Evolutionary conservation across 2,329 filamentous ascomycete species (phyloP).

Genomic region (Harringtonia lauricola): DNA sequence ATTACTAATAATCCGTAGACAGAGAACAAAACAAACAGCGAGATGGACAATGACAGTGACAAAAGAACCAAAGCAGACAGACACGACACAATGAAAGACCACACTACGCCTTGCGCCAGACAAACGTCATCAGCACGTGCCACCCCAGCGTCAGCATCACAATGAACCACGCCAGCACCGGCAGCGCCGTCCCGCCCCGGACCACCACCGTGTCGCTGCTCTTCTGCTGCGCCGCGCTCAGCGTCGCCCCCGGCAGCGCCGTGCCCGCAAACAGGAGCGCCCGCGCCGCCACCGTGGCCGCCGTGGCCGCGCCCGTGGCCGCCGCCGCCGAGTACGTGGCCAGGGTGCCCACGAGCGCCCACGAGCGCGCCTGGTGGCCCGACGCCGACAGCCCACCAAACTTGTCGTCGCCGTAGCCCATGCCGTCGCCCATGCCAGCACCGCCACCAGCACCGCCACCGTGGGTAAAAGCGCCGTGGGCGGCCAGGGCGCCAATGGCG

Average conservation of each 20-base stretch:
- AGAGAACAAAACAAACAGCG: too few relatives aligned
- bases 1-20: too few relatives aligned
- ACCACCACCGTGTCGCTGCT: slow-evolving; percentile 1
- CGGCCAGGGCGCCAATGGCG: slow-evolving; percentile 6
- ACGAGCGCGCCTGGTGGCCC: slow-evolving; percentile 1
- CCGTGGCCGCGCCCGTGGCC: slow-evolving; percentile 8
- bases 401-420: neutral
- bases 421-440: neutral
- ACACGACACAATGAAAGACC: neutral
- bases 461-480: neutral
- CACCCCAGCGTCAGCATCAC: slow-evolving; percentile 11
- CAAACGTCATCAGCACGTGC: slow-evolving; percentile 9
- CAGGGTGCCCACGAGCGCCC: slow-evolving; percentile 5
- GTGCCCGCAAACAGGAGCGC: slow-evolving; percentile 12
- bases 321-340: slow-evolving; percentile 8
- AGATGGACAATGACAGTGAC: neutral
- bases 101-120: slow-evolving; percentile 4
- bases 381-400: neutral
- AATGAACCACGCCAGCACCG: slow-evolving; percentile 13
- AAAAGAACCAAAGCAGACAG: neutral
- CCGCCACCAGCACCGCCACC: neutral
- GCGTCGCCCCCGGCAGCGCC: slow-evolving; percentile 4
- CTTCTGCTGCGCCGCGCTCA: neutral
- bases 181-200: slow-evolving; percentile 8
- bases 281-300: slow-evolving; percentile 9